phyloP scores from a whole-genome alignment of 768 basidiomycete species.

The Suillus discolor region DNA sequence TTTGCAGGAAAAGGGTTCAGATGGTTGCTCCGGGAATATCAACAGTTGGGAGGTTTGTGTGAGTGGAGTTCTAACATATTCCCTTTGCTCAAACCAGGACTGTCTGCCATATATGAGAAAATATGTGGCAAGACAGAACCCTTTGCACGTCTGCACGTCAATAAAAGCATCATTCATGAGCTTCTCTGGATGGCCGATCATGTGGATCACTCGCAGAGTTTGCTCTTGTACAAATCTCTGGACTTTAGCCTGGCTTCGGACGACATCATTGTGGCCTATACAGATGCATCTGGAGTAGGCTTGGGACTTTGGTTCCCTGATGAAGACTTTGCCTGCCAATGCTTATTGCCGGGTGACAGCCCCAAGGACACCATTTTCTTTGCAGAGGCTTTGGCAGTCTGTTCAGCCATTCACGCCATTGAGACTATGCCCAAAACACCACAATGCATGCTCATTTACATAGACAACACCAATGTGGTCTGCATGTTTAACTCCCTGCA shows the following conservation, averaged over 20 bases:
- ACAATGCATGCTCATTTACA: neutral
- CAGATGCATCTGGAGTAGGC: neutral
- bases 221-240: neutral
- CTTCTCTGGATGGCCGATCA: neutral
- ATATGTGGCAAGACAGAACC: too few species aligned
- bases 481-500: neutral
- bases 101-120: too few species aligned
- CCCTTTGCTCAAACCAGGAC: too few species aligned
- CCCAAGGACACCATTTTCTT: neutral
- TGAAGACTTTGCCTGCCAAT: neutral
- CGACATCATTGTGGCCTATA: neutral
- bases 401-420: neutral
- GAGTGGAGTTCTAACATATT: too few species aligned
- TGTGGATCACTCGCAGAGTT: neutral
- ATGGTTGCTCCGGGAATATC: too few species aligned
- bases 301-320: neutral
- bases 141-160: too few species aligned
- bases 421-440: neutral
- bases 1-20: too few species aligned
- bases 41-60: too few species aligned
- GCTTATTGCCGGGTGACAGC: fast-evolving
- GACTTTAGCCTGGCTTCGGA: neutral
- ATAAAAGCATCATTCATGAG: too few species aligned
- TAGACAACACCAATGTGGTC: neutral
- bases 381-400: neutral